Percentiles rank a stretch among this genome's conserved stretches.
Conservation (phyloP, 1,139 yeast genomes). For the Yamadazyma blattariae region DNA sequence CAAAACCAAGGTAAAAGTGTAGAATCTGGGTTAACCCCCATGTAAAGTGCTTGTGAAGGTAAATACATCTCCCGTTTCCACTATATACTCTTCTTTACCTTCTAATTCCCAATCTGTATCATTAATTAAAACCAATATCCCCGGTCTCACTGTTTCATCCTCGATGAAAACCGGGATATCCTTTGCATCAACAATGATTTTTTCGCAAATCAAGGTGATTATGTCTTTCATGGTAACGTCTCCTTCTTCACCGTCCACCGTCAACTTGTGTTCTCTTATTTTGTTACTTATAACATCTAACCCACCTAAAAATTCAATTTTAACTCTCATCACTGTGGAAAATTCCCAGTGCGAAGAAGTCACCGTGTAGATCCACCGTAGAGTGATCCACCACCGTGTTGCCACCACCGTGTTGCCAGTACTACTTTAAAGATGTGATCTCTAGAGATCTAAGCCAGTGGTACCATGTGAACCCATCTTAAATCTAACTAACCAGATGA, state of each 20-base stretch:
- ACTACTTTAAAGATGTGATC: not conserved
- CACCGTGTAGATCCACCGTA: too few relatives aligned
- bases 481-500: too few relatives aligned
- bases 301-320: slow-evolving; percentile 61
- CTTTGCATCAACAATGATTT: slow-evolving; percentile 57
- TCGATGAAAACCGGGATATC: slow-evolving; percentile 77
- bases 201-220: slow-evolving; percentile 50
- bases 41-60: slow-evolving; percentile 92
- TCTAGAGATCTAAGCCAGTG: too few relatives aligned
- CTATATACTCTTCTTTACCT: slow-evolving; percentile 76
- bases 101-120: slow-evolving; percentile 98
- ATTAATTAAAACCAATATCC: slow-evolving; percentile 84
- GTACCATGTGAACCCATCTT: too few relatives aligned
- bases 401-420: not conserved
- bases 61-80: slow-evolving; percentile 74
- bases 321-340: slow-evolving; percentile 30
- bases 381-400: too few relatives aligned
- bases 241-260: slow-evolving; percentile 38
- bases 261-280: slow-evolving; percentile 46
- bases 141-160: slow-evolving; percentile 81
- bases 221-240: slow-evolving; percentile 56
- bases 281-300: slow-evolving; percentile 62
- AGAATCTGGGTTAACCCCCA: slow-evolving; percentile 92
- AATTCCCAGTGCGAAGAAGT: too few relatives aligned
- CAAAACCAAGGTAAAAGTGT: not conserved